These are phyloP conservation scores for Papiliotrema laurentii DNA, from an alignment of 1,284 basidiomycete genomes.

Conservation along the genomic window DNA sequence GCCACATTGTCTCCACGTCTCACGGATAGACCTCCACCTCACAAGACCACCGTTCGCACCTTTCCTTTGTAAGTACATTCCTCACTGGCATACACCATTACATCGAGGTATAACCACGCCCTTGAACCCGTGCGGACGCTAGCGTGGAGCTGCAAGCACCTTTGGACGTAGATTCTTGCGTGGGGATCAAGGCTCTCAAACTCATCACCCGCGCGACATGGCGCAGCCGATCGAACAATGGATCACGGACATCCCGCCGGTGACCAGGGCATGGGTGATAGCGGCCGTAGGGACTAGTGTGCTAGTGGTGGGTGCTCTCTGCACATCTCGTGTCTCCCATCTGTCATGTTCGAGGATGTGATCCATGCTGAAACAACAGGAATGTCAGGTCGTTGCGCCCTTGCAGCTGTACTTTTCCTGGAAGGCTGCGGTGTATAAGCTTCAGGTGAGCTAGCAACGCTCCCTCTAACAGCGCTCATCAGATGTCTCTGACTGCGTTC, in stretches of 20 bases:
- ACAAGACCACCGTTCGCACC: no score
- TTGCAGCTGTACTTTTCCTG: conserved; percentile 89
- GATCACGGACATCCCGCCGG: conserved; percentile 81
- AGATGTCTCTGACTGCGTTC: background rate
- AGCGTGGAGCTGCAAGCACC: no score
- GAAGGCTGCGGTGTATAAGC: conserved; percentile 72
- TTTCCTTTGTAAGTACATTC: no score
- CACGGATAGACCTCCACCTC: no score
- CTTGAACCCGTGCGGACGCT: no score
- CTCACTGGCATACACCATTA: no score
- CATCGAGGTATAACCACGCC: no score
- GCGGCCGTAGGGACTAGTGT: conserved; percentile 72
- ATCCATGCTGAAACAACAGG: conserved; percentile 53
- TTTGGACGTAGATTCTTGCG: no score
- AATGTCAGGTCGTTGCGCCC: conserved; percentile 84
- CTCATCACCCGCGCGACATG: conserved; percentile 1
- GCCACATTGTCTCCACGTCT: no score
- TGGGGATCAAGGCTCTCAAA: no score
- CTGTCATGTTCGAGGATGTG: background rate
- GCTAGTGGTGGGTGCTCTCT: conserved; percentile 63
- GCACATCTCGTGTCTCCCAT: background rate
- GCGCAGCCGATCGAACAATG: conserved; percentile 46
- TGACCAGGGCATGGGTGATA: conserved; percentile 76
- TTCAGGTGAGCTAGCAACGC: conserved; percentile 57
- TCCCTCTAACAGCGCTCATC: background rate